phyloP scores from a whole-genome alignment of 2,329 filamentous ascomycete genomes.

The Ophiobolus disseminans region DNA sequence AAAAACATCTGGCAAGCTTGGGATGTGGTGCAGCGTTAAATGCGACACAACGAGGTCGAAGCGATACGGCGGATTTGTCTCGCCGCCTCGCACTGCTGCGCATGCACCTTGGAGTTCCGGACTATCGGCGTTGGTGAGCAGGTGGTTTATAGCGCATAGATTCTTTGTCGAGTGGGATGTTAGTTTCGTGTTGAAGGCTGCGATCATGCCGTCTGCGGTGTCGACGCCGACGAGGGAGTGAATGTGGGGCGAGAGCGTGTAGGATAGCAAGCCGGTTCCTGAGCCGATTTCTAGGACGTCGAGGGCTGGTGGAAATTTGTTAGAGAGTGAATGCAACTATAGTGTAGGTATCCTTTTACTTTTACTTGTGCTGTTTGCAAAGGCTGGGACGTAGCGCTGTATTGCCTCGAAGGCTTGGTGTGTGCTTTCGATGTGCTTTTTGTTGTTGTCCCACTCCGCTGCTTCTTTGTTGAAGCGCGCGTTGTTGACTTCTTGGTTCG shows the following conservation, averaged over 20 bases:
- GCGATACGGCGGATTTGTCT: slow-evolving; percentile 30
- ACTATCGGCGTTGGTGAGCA: slow-evolving; percentile 61
- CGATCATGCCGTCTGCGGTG: slow-evolving; percentile 63
- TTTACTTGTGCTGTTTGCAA: slow-evolving; percentile 38
- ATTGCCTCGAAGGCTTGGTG: slow-evolving; percentile 57
- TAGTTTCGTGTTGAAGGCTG: slow-evolving; percentile 57
- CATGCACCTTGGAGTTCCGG: slow-evolving; percentile 36
- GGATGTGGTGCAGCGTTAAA: slow-evolving; percentile 64
- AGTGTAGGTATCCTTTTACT: slow-evolving; percentile 10
- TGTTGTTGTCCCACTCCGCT: slow-evolving; percentile 62
- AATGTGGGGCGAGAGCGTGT: slow-evolving; percentile 58
- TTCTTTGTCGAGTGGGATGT: slow-evolving; percentile 44
- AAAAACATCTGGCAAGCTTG: slow-evolving; percentile 54
- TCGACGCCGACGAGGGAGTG: slow-evolving; percentile 61
- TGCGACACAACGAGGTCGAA: slow-evolving; percentile 63
- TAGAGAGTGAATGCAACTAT: not conserved
- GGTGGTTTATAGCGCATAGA: slow-evolving; percentile 55
- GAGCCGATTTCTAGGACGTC: slow-evolving; percentile 65
- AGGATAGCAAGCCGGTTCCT: slow-evolving; percentile 63
- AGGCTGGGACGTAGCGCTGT: slow-evolving; percentile 47
- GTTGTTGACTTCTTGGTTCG: slow-evolving; percentile 43
- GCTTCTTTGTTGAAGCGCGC: slow-evolving; percentile 64
- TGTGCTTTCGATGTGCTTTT: slow-evolving; percentile 56
- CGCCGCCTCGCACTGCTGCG: slow-evolving; percentile 43
- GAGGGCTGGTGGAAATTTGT: slow-evolving; percentile 28